Percentiles rank a stretch among this genome's conserved stretches.
phyloP scores from a whole-genome alignment of 2,329 filamentous ascomycete genomes.

The Monosporascus sp. region DNA sequence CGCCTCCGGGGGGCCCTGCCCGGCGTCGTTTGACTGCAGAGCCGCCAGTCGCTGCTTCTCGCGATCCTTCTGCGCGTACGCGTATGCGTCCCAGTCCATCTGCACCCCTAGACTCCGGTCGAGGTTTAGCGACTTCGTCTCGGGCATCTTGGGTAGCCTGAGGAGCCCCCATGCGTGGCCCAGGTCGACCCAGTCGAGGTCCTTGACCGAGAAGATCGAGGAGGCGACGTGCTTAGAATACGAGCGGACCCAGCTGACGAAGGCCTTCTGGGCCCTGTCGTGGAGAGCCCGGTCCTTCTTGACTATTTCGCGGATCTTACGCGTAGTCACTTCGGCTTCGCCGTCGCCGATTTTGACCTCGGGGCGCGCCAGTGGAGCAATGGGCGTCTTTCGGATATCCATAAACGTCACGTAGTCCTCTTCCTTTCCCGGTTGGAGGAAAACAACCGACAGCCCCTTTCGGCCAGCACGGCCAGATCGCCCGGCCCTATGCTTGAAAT shows the following conservation, averaged over 20 bases:
- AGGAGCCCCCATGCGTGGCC: slow-evolving; percentile 82
- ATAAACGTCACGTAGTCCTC: slow-evolving; percentile 88
- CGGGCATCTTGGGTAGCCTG: slow-evolving; percentile 88
- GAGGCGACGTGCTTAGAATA: slow-evolving; percentile 88
- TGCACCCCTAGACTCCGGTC: slow-evolving; percentile 58
- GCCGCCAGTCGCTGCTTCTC: slow-evolving; percentile 60
- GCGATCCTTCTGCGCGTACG: slow-evolving; percentile 66
- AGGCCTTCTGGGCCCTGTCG: slow-evolving; percentile 85
- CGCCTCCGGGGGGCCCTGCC: slow-evolving; percentile 33
- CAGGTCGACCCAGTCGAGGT: slow-evolving; percentile 80
- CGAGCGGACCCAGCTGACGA: slow-evolving; percentile 88
- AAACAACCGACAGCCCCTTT: slow-evolving; percentile 76
- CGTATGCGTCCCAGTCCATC: slow-evolving; percentile 62
- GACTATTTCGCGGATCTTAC: slow-evolving; percentile 57
- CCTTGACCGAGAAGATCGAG: slow-evolving; percentile 79
- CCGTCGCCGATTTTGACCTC: slow-evolving; percentile 50
- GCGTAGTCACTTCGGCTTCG: slow-evolving; percentile 53
- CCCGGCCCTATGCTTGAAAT: slow-evolving; percentile 89
- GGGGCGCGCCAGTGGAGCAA: slow-evolving; percentile 56
- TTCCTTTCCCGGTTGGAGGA: slow-evolving; percentile 79
- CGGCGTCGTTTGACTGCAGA: slow-evolving; percentile 27
- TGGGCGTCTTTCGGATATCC: slow-evolving; percentile 80
- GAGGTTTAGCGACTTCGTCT: slow-evolving; percentile 68
- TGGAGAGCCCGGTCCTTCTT: slow-evolving; percentile 54
- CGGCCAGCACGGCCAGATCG: slow-evolving; percentile 85